Percentiles rank a stretch among this genome's conserved stretches.
Conservation (phyloP, 2,329 filamentous ascomycete species). For the Fusarium nurragi region DNA sequence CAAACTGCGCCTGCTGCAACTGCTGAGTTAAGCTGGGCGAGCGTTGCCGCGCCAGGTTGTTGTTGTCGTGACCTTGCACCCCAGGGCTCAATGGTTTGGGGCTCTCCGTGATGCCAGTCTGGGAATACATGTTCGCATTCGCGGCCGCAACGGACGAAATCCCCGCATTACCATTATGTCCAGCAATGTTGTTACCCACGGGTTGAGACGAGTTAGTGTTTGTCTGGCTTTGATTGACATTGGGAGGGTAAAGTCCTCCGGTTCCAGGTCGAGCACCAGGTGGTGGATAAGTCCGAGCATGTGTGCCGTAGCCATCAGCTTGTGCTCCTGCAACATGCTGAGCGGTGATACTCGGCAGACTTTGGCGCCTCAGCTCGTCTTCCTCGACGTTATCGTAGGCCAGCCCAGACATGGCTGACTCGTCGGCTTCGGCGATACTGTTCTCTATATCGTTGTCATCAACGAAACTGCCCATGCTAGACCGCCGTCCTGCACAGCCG, state of each 20-base stretch:
- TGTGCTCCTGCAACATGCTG: conserved; percentile 69
- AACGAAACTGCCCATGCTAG: conserved; percentile 84
- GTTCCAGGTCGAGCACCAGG: conserved; percentile 63
- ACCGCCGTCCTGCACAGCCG: conserved; percentile 89
- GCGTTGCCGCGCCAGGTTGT: conserved; percentile 63
- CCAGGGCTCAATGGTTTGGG: conserved; percentile 84
- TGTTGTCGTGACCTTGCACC: conserved; percentile 61
- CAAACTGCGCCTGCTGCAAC: conserved; percentile 68
- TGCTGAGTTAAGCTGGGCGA: conserved; percentile 74
- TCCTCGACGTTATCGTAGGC: conserved; percentile 68
- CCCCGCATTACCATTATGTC: conserved; percentile 60
- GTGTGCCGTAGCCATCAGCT: conserved; percentile 62
- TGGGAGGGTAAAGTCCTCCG: conserved; percentile 70
- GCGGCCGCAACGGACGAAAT: conserved; percentile 59
- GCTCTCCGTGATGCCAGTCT: conserved; percentile 82
- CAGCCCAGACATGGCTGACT: conserved; percentile 66
- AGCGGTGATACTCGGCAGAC: conserved; percentile 78
- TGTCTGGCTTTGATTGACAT: conserved; percentile 64
- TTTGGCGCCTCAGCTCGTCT: conserved; percentile 70
- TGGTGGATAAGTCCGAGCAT: conserved; percentile 83
- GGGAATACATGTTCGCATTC: conserved; percentile 71
- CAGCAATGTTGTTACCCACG: conserved; percentile 53
- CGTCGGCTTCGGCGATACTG: conserved; percentile 61
- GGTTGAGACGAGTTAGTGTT: conserved; percentile 66
- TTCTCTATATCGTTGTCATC: conserved; percentile 77